Conservation (phyloP, 106 monocot species). For the Phalaenopsis equestris region DNA sequence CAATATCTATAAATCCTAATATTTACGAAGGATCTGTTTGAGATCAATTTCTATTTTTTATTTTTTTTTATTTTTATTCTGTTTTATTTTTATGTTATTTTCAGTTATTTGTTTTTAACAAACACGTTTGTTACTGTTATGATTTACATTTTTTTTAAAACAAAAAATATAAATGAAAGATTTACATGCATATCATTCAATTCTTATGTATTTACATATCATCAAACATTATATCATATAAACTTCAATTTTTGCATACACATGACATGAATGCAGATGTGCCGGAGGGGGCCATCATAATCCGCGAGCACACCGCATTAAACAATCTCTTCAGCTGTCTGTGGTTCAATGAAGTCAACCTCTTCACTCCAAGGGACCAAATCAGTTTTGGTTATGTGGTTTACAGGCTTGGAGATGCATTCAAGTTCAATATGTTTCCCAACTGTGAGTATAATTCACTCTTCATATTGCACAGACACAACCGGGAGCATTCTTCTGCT, state of each 20-base stretch:
- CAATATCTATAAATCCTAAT: neutral
- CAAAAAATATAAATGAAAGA: no score
- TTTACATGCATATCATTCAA: no score
- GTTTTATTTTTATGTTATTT: neutral
- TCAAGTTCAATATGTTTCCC: slow-evolving; percentile 90
- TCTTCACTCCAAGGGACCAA: slow-evolving; percentile 93
- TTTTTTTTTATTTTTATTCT: neutral
- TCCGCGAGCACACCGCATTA: slow-evolving; percentile 81
- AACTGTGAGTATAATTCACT: slow-evolving; percentile 97
- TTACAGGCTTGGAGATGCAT: slow-evolving; percentile 55
- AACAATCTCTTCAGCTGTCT: slow-evolving; percentile 92
- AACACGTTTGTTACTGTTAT: no score
- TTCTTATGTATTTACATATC: no score
- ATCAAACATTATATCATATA: no score
- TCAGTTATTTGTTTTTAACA: no score
- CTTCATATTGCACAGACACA: slow-evolving; percentile 76
- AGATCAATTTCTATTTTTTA: no score
- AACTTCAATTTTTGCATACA: no score
- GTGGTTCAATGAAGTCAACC: slow-evolving; percentile 98
- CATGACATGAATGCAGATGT: slow-evolving; percentile 54
- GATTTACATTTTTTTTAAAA: no score
- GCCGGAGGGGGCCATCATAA: slow-evolving; percentile 90
- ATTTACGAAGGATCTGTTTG: no score
- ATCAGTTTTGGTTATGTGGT: slow-evolving; percentile 87
- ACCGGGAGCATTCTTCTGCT: slow-evolving; percentile 78